Base-by-base conservation (phyloP, 2,329 filamentous ascomycete species). In the Bisporella sp. region DNA sequence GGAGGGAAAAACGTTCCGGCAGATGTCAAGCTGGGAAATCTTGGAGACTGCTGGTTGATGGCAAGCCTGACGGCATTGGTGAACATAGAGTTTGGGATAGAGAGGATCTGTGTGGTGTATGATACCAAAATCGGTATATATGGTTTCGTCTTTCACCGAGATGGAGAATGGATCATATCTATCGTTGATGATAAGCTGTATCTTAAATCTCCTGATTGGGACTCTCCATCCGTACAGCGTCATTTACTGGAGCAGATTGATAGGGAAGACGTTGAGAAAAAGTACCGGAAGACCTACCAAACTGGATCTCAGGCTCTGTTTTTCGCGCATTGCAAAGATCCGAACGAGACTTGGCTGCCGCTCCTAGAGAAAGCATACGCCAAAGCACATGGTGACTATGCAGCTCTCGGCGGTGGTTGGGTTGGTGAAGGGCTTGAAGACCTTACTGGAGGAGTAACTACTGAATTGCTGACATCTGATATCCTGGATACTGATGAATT, bases 131-230 rank as follows among this genome's bases (percentile, higher is more conserved):
- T 93, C 46, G 89, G 89, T 6, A 89, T 95, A 4, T 95, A 95
- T 61, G 89, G 89, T 1, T 95, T 95, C 62, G 87, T 95, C 45
- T 95, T 95, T 64, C 87, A 86, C 64, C 74, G 89, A 64, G 89
- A 95, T 62, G 89, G 89, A 48, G 88, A 93, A 68, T 96, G 89
- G 90, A 87, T 92, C 50, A 89, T 90, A 59, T 90, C 87, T 51
- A 91, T 96, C 54, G 82, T 96, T 52, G 90, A 96, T 63, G 90
- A 96, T 67, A 95, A 95, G 68, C 75, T 96, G 3, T 95, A 88
- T 65, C 77, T 95, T 13, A 87, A 84, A 53, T 88, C 87, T 1
- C 85, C 88, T 4, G 85, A 87, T 62, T 95, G 89, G 71, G 87
- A 95, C 57, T 87, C 88, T 33, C 84, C 82, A 1, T 83, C 86